Percentiles rank a stretch among this genome's conserved stretches.
Evolutionary conservation across 1,284 basidiomycete species (phyloP).

Genomic region (Ustilago xerochloae): DNA sequence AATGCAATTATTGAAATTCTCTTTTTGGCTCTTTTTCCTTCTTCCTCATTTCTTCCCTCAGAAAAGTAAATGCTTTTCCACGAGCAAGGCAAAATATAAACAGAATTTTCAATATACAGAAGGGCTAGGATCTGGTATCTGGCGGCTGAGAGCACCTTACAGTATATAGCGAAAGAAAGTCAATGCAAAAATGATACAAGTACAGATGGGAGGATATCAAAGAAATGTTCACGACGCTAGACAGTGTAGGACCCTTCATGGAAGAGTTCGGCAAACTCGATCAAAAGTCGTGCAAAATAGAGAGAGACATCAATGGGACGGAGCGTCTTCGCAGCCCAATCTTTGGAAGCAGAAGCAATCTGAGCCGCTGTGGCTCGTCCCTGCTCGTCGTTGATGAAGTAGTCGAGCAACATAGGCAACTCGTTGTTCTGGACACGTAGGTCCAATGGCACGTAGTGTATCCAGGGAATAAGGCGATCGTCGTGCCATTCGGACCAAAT

Average conservation of each 20-base stretch:
- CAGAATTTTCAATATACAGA: too few relatives aligned
- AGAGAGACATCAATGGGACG: constrained; percentile 33
- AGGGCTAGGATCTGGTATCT: too few relatives aligned
- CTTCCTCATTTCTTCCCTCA: neutral
- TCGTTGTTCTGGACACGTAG: constrained; percentile 30
- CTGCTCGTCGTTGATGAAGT: constrained; percentile 27
- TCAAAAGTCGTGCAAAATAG: constrained; percentile 30
- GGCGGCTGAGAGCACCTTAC: too few relatives aligned
- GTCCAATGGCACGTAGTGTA: constrained; percentile 38
- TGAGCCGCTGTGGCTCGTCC: constrained; percentile 18
- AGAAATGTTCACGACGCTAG: neutral
- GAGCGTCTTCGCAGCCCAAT: constrained; percentile 23
- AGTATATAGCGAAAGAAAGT: too few relatives aligned
- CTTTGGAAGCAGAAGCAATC: constrained; percentile 19
- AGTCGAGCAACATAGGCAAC: constrained; percentile 36
- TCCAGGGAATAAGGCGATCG: constrained; percentile 38
- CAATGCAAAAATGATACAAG: neutral
- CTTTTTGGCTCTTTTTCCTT: neutral
- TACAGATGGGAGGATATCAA: neutral
- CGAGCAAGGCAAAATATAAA: too few relatives aligned
- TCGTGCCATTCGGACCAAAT: constrained; percentile 47
- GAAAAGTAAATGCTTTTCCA: too few relatives aligned
- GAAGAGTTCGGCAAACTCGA: constrained; percentile 29
- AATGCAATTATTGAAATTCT: neutral
- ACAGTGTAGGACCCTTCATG: neutral